Evolutionary conservation across 495 filamentous ascomycete species (phyloP).

Genomic region (Parathielavia appendiculata): DNA sequence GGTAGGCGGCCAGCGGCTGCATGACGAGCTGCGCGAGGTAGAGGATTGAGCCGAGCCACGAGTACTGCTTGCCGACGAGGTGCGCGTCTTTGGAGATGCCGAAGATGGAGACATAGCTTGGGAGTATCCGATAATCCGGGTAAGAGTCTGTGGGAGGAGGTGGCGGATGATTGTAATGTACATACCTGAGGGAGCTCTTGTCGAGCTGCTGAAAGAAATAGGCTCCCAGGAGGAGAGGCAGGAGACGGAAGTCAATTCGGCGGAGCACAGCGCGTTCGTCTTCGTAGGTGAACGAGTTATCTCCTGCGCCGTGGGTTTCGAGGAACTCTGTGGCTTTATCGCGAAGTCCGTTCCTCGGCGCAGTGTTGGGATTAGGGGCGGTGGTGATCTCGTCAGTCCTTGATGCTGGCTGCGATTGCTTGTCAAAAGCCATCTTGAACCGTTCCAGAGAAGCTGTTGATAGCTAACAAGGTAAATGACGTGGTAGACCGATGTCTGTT

Average conservation of each 20-base stretch:
- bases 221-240: conserved; percentile 46
- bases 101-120: conserved; percentile 48
- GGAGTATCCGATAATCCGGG: no score
- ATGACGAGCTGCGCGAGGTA: conserved; percentile 44
- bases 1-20: conserved; percentile 41
- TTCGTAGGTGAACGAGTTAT: conserved; percentile 34
- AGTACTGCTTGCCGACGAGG: conserved; percentile 45
- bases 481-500: no score
- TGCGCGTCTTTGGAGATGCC: conserved; percentile 48
- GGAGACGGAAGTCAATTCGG: conserved; percentile 45
- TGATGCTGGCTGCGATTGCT: background rate
- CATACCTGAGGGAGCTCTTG: conserved; percentile 45
- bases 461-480: no score
- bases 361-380: conserved; percentile 9
- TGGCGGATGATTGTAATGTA: no score
- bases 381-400: conserved; percentile 25
- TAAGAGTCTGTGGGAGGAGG: no score
- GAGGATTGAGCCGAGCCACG: conserved; percentile 43
- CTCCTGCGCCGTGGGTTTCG: conserved; percentile 31
- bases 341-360: background rate
- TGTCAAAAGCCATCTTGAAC: background rate
- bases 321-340: conserved; percentile 44
- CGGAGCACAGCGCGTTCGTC: conserved; percentile 37
- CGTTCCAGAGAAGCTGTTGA: background rate
- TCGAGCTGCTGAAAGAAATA: conserved; percentile 54